Conservation (phyloP, 1,284 basidiomycete genomes). For the Vanrija humicola region DNA sequence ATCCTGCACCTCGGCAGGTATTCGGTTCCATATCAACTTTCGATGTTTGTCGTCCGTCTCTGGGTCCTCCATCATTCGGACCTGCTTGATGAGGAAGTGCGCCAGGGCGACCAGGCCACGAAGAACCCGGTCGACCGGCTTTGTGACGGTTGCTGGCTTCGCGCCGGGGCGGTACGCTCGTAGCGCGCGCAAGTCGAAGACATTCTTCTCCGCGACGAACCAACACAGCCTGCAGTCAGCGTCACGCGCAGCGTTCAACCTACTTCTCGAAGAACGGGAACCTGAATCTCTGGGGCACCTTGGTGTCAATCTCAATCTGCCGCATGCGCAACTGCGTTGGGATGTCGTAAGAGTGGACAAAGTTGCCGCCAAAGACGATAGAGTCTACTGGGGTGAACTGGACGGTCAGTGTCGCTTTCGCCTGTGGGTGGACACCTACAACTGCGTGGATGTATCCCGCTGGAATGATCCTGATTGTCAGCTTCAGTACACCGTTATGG, state of each 20-base stretch:
- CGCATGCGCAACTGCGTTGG: constrained; percentile 56
- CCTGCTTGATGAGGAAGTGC: constrained; percentile 73
- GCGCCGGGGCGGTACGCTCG: constrained; percentile 53
- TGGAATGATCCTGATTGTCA: constrained; percentile 66
- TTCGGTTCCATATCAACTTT: constrained; percentile 69
- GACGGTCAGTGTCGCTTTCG: constrained; percentile 1
- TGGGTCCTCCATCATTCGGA: constrained; percentile 59
- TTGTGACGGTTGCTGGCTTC: constrained; percentile 2
- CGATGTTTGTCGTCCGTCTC: constrained; percentile 57
- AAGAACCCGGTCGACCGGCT: constrained; percentile 56
- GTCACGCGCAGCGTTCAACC: constrained; percentile 20
- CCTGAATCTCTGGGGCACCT: constrained; percentile 90
- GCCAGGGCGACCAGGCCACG: constrained; percentile 67
- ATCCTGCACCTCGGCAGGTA: constrained; percentile 75
- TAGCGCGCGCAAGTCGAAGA: constrained; percentile 64
- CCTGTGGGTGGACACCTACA: constrained; percentile 52
- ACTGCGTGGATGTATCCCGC: constrained; percentile 98
- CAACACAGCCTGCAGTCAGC: constrained; percentile 65
- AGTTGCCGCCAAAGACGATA: constrained; percentile 95
- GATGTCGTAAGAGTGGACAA: constrained; percentile 67
- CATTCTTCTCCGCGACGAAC: constrained; percentile 78
- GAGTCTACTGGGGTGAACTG: constrained; percentile 88
- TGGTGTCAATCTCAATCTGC: constrained; percentile 86
- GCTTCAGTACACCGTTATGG: background rate
- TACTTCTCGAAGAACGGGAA: constrained; percentile 83